phyloP scores from a whole-genome alignment of 495 filamentous ascomycete genomes.

The Amorphotheca resinae region DNA sequence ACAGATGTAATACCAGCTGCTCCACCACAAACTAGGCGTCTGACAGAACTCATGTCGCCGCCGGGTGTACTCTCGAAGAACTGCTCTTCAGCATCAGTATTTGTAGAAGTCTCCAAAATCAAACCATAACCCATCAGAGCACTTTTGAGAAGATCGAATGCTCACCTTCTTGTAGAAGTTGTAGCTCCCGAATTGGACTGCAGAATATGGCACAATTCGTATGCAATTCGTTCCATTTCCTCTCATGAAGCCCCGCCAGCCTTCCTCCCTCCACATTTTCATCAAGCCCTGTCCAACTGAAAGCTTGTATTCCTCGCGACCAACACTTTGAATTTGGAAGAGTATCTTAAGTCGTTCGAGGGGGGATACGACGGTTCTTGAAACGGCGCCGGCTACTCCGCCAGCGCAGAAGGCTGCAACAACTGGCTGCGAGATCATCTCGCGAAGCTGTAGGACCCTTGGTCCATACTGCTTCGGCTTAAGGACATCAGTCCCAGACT shows the following conservation, averaged over 20 bases:
- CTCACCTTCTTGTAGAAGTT: slow-evolving; percentile 91
- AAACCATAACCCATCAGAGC: background rate
- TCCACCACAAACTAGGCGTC: slow-evolving; percentile 73
- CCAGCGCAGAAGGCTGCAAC: slow-evolving; percentile 91
- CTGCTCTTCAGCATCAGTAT: slow-evolving; percentile 26
- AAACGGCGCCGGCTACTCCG: slow-evolving; percentile 92
- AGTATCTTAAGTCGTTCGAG: slow-evolving; percentile 93
- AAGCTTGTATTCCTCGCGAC: slow-evolving; percentile 82
- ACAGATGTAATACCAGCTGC: slow-evolving; percentile 91
- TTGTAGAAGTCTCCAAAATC: background rate
- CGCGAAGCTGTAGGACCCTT: slow-evolving; percentile 26
- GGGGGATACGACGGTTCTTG: slow-evolving; percentile 89
- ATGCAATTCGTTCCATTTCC: slow-evolving; percentile 98
- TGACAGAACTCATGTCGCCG: slow-evolving; percentile 50
- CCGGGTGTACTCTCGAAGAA: slow-evolving; percentile 65
- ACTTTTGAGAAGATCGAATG: slow-evolving; percentile 7
- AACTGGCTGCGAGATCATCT: slow-evolving; percentile 61
- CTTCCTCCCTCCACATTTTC: slow-evolving; percentile 96
- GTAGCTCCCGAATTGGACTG: slow-evolving; percentile 95
- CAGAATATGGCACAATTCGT: slow-evolving; percentile 93
- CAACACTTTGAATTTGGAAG: slow-evolving; percentile 87
- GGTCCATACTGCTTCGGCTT: slow-evolving; percentile 19
- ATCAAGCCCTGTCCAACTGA: slow-evolving; percentile 75
- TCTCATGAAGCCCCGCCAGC: slow-evolving; percentile 90
- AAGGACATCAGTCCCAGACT: slow-evolving; percentile 14